Evolutionary conservation across 2,329 filamentous ascomycete genomes (phyloP).

Genomic region (Claviceps spartinae): DNA sequence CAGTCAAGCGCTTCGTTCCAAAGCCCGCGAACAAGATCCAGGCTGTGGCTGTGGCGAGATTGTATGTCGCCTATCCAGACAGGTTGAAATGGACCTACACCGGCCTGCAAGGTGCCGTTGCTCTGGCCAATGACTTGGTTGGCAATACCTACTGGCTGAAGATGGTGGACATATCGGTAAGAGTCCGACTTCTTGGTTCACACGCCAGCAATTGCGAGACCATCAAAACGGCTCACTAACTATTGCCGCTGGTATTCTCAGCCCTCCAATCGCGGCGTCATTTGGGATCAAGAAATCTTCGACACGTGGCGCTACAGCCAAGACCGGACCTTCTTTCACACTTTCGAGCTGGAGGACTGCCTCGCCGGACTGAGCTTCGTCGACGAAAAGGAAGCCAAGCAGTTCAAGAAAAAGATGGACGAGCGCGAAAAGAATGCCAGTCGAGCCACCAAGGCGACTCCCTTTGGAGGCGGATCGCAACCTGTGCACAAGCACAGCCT

Average conservation of each 20-base stretch:
- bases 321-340: constrained; percentile 94
- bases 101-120: constrained; percentile 79
- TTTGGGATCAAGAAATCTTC: constrained; percentile 97
- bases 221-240: constrained; percentile 1
- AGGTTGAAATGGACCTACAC: constrained; percentile 83
- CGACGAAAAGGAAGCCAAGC: constrained; percentile 94
- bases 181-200: background rate
- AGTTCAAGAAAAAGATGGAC: constrained; percentile 95
- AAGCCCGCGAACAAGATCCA: constrained; percentile 96
- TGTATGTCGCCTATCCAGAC: constrained; percentile 88
- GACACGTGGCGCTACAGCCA: constrained; percentile 92
- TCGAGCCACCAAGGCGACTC: constrained; percentile 68
- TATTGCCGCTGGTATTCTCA: constrained; percentile 18
- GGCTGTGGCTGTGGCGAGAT: constrained; percentile 79
- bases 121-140: constrained; percentile 85
- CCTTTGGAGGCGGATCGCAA: constrained; percentile 47
- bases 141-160: constrained; percentile 97
- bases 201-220: background rate
- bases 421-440: constrained; percentile 91
- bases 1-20: constrained; percentile 84
- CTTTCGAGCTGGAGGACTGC: constrained; percentile 89
- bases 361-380: constrained; percentile 81
- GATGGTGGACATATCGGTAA: constrained; percentile 87
- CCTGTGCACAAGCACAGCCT: constrained; percentile 30
- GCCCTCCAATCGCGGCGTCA: constrained; percentile 68